phyloP scores from a whole-genome alignment of 129 eudicot genomes.

The Sambucus nigra region DNA sequence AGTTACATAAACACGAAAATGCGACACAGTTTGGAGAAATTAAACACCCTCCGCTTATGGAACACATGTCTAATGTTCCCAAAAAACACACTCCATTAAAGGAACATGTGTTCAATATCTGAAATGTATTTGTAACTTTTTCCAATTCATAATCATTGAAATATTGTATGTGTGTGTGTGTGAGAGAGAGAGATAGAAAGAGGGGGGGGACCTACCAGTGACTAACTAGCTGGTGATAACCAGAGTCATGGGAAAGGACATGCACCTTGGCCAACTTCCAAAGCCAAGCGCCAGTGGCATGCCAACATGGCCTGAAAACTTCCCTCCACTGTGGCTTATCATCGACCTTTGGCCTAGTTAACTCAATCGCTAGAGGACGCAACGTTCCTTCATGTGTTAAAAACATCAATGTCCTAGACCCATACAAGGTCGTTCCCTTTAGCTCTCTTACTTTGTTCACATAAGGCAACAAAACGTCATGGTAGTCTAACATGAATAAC shows the following conservation, averaged over 20 bases:
- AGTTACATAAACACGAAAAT: not conserved
- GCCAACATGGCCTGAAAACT: conserved; percentile 35
- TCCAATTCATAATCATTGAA: too few relatives aligned
- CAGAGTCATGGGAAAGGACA: conserved; percentile 80
- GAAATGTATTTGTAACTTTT: too few relatives aligned
- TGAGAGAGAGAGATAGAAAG: too few relatives aligned
- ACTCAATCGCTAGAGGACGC: conserved; percentile 65
- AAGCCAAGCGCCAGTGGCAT: conserved; percentile 54
- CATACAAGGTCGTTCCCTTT: conserved; percentile 52
- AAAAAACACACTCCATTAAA: too few relatives aligned
- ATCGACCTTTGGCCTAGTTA: conserved; percentile 49
- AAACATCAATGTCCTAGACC: too few relatives aligned
- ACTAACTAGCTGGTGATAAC: too few relatives aligned
- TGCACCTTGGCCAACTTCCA: conserved; percentile 79
- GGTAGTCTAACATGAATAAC: too few relatives aligned
- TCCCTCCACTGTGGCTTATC: conserved; percentile 65
- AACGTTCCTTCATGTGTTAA: conserved; percentile 37
- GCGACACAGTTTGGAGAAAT: too few relatives aligned
- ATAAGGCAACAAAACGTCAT: conserved; percentile 58
- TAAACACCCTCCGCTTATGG: too few relatives aligned
- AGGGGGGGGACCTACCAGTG: conserved; percentile 41
- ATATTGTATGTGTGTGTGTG: too few relatives aligned
- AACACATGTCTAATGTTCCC: too few relatives aligned
- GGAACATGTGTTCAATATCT: too few relatives aligned
- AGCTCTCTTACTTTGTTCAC: conserved; percentile 56